Base-by-base conservation (phyloP, 176 grass and related monocot genomes). In the Aegilops sharonensis region DNA sequence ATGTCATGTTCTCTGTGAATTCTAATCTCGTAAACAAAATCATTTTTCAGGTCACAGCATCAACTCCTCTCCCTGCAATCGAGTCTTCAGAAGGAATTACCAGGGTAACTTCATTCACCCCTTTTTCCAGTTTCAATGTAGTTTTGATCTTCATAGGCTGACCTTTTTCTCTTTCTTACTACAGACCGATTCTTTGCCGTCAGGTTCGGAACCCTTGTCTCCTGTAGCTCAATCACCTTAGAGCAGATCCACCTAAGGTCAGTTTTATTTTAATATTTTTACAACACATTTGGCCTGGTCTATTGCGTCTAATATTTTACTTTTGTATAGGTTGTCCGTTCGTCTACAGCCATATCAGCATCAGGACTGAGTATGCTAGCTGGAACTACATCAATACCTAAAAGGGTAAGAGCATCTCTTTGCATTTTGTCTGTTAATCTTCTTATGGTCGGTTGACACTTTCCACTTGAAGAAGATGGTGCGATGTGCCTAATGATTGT, bases 181-280 rank as follows among this genome's bases (percentile, higher is more conserved):
- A 73, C 79, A 94, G 93, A 11, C 79, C 59, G 68, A 9, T 69
- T 92, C 90, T 59, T 67, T 92, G 18, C 90, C 88, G 31, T 72
- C 43, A 18, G 62, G 65, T 72, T 56, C 23, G 11, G 90, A 92
- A 73, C 45, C 79, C 7, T 81, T 57, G 30, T 88, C 85, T 83
- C 32, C 89, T 50, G 27, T 48, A 78, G 37, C 84, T 9, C 42
- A 74, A 62, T 84, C 86, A 78, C 72, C 85, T 76, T 35, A 84
- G 82, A 88, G 24, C 36, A 48, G 90, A 83, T 40, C 21, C 50
- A 23, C 11, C 73, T 59, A 92, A 85, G 88, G 90, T 92, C 3
- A 69, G 66, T 2, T 84, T 72, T 88, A 20, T 23, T 77, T 81
- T 47, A 14, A 48, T 18, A 80, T 50, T 72, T 71, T 24, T 39